Evolutionary conservation across 208 protist genomes (phyloP).

Genomic region (Leptomonas seymouri): DNA sequence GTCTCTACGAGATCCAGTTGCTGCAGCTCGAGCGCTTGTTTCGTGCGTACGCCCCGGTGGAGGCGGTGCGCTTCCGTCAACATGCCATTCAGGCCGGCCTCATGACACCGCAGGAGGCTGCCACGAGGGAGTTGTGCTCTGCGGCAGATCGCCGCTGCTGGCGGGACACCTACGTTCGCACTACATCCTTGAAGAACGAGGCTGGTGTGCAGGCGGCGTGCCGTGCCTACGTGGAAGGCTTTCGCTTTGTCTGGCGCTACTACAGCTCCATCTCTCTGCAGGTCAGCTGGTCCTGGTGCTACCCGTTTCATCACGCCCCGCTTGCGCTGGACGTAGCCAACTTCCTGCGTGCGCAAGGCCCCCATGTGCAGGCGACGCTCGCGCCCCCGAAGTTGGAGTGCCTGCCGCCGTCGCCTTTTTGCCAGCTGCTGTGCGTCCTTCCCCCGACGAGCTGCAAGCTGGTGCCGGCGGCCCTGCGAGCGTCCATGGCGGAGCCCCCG

Average conservation of each 20-base stretch:
- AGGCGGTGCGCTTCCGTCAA: slow-evolving; percentile 71
- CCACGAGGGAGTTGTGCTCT: slow-evolving; percentile 36
- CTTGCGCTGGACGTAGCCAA: slow-evolving; percentile 67
- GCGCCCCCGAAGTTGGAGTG: slow-evolving; percentile 40
- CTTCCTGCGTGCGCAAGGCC: slow-evolving; percentile 44
- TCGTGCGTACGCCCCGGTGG: slow-evolving; percentile 60
- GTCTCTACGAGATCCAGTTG: slow-evolving; percentile 69
- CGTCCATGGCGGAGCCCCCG: slow-evolving; percentile 49
- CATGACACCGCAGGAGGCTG: slow-evolving; percentile 44
- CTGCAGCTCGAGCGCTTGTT: slow-evolving; percentile 69
- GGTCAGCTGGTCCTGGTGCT: slow-evolving; percentile 85
- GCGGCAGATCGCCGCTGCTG: slow-evolving; percentile 45
- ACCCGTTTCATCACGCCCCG: slow-evolving; percentile 77
- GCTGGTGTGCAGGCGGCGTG: slow-evolving; percentile 55
- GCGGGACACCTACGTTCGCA: slow-evolving; percentile 53
- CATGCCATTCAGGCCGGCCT: slow-evolving; percentile 36
- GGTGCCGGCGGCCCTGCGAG: slow-evolving; percentile 52
- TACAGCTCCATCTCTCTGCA: slow-evolving; percentile 58
- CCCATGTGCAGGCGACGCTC: slow-evolving; percentile 38
- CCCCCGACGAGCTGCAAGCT: slow-evolving; percentile 58
- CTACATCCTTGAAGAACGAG: slow-evolving; percentile 43
- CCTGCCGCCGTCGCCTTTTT: slow-evolving; percentile 52
- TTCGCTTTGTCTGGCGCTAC: slow-evolving; percentile 87
- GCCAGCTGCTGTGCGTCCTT: slow-evolving; percentile 83
- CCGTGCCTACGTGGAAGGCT: slow-evolving; percentile 66